Conservation (phyloP, 169 alveolate species). For the Ichthyophthirius multifiliis region DNA sequence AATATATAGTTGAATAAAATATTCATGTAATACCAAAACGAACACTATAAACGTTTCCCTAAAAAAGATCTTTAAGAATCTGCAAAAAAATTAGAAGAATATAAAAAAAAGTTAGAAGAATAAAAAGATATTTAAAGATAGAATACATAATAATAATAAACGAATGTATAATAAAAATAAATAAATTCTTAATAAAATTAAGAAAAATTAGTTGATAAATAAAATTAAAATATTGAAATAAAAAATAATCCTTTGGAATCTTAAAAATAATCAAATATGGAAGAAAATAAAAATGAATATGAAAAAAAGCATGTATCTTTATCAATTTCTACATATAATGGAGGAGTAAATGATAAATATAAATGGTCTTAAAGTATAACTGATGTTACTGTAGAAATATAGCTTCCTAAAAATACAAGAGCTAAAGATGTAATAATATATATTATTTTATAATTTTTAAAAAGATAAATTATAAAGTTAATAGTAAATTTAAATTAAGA, state of each 20-base stretch:
- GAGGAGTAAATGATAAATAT: slow-evolving; percentile 79
- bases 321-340: slow-evolving; percentile 74
- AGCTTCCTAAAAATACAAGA: slow-evolving; percentile 56
- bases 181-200: slow-evolving; percentile 29
- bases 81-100: slow-evolving; percentile 47
- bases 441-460: neutral
- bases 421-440: slow-evolving; percentile 46
- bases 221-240: slow-evolving; percentile 8
- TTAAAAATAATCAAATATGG: slow-evolving; percentile 26
- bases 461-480: neutral
- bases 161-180: slow-evolving; percentile 38
- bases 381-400: slow-evolving; percentile 71
- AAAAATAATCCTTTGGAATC: neutral
- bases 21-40: slow-evolving; percentile 71
- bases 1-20: slow-evolving; percentile 25
- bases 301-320: neutral
- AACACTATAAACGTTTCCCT: slow-evolving; percentile 74
- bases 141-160: slow-evolving; percentile 9
- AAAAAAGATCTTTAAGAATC: slow-evolving; percentile 53
- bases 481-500: slow-evolving; percentile 55
- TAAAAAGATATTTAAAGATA: slow-evolving; percentile 8
- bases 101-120: slow-evolving; percentile 52
- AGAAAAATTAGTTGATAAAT: neutral
- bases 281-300: neutral
- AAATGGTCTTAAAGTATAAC: slow-evolving; percentile 76